Conservation (phyloP, 1,139 yeast species). For the Suhomyces kunorum region DNA sequence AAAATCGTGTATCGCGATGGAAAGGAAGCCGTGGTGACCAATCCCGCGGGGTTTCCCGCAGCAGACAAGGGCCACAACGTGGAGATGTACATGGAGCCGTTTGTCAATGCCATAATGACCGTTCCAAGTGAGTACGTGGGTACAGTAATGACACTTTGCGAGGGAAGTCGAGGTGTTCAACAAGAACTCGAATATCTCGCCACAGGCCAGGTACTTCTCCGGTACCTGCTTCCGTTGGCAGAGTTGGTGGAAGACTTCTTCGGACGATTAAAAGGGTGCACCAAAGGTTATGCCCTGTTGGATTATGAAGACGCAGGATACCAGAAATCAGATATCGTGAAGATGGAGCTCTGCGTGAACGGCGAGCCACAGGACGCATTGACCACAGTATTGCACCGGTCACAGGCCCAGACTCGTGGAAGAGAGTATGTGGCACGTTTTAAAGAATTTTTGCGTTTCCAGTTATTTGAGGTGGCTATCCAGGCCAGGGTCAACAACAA, state of each 20-base stretch:
- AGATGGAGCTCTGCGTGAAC: slow-evolving; percentile 85
- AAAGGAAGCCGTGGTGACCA: slow-evolving; percentile 63
- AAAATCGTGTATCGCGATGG: slow-evolving; percentile 69
- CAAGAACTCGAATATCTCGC: slow-evolving; percentile 74
- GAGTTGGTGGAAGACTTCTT: slow-evolving; percentile 93
- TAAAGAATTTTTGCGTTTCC: slow-evolving; percentile 75
- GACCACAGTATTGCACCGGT: slow-evolving; percentile 83
- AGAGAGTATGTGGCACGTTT: slow-evolving; percentile 81
- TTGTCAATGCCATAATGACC: slow-evolving; percentile 87
- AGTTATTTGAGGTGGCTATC: slow-evolving; percentile 87
- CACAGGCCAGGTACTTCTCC: slow-evolving; percentile 79
- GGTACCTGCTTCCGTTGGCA: slow-evolving; percentile 80
- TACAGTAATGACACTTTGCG: slow-evolving; percentile 81
- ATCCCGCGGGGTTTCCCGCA: slow-evolving; percentile 92
- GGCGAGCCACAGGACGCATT: slow-evolving; percentile 91
- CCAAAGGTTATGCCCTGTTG: slow-evolving; percentile 90
- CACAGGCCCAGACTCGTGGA: slow-evolving; percentile 73
- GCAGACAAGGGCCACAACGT: slow-evolving; percentile 47
- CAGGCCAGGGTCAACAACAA: slow-evolving; percentile 87
- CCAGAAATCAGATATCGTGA: slow-evolving; percentile 74
- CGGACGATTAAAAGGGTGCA: slow-evolving; percentile 85
- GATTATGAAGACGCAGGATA: slow-evolving; percentile 96
- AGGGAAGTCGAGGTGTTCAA: slow-evolving; percentile 80
- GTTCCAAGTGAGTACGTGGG: slow-evolving; percentile 91
- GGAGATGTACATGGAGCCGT: slow-evolving; percentile 75